Percentiles rank a stretch among this genome's conserved stretches.
These are phyloP conservation scores for Mortierella sp. DNA, from an alignment of 371 early-diverging fungal genomes.

Conservation along the genomic window DNA sequence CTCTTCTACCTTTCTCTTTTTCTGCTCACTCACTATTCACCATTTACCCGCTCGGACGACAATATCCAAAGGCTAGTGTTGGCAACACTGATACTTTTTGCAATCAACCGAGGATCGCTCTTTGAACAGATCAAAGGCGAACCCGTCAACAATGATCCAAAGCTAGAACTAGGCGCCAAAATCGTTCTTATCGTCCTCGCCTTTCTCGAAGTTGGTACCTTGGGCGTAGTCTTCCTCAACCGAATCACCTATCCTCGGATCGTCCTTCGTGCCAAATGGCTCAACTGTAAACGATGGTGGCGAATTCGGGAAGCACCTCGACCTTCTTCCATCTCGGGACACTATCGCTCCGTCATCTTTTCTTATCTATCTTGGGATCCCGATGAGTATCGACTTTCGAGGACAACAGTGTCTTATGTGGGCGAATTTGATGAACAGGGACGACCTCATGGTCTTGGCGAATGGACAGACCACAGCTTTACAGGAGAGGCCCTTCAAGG, in stretches of 20 bases:
- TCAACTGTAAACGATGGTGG: constrained; percentile 50
- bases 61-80: constrained; percentile 40
- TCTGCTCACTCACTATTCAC: not conserved
- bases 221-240: constrained; percentile 31
- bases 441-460: constrained; percentile 57
- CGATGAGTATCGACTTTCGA: constrained; percentile 29
- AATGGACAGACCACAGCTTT: constrained; percentile 57
- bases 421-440: constrained; percentile 54
- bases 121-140: constrained; percentile 14
- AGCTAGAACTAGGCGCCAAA: constrained; percentile 19
- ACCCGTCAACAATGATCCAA: constrained; percentile 1
- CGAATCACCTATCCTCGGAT: constrained; percentile 48
- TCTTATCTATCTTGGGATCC: constrained; percentile 53
- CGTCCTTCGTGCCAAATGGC: constrained; percentile 39
- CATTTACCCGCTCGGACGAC: not conserved
- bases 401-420: constrained; percentile 49
- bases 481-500: constrained; percentile 57
- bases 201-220: constrained; percentile 29
- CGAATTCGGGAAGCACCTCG: constrained; percentile 26
- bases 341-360: constrained; percentile 41
- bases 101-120: constrained; percentile 35
- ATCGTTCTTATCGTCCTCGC: constrained; percentile 43
- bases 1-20: not conserved
- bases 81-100: constrained; percentile 49
- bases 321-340: constrained; percentile 14